Base-by-base conservation (phyloP, 306 rosid species). In the Malus asiatica region DNA sequence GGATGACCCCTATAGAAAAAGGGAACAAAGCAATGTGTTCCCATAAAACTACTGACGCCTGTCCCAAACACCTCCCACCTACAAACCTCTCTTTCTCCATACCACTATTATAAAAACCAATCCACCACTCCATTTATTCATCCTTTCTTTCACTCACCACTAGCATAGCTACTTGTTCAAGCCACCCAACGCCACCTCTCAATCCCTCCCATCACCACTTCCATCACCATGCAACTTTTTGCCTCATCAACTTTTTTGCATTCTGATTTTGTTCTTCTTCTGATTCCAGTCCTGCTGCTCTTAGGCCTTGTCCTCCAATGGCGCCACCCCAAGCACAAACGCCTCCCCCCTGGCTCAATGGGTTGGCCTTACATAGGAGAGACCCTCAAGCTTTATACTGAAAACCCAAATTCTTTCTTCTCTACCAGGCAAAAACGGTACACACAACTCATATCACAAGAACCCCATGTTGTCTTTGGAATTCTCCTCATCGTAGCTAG, bases 291-390 rank as follows among this genome's bases (percentile, higher is more conserved):
- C 68, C 71, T 82, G 1, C 63, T 83, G 11, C 59, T 93, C 64
- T 68, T 87, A 18, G 69, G 75, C 33, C 72, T 76, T 18, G 6
- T 84, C 52, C 73, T 88, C 70, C 91, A 82, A 79, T 82, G 91
- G 91, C 79, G 77, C 61, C 82, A 65, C 53, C 76, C 78, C 33
- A 76, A 38, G 16, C 57, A 73, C 85, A 83, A 80, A 38, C 84
- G 81, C 75, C 80, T 93, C 10, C 98, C 98, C 6, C 98, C 97
- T 4, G 98, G 98, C 62, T 93, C 96, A 15, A 78, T 93, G 92
- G 98, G 98, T 2, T 91, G 96, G 98, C 97, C 97, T 38, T 88
- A 82, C 75, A 71, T 91, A 0, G 98, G 97, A 66, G 97, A 93
- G 78, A 91, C 98, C 68, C 87, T 85, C 77, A 84, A 84, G 71